Conservation (phyloP, 1,139 yeast genomes). For the Dujonia santamariae region DNA sequence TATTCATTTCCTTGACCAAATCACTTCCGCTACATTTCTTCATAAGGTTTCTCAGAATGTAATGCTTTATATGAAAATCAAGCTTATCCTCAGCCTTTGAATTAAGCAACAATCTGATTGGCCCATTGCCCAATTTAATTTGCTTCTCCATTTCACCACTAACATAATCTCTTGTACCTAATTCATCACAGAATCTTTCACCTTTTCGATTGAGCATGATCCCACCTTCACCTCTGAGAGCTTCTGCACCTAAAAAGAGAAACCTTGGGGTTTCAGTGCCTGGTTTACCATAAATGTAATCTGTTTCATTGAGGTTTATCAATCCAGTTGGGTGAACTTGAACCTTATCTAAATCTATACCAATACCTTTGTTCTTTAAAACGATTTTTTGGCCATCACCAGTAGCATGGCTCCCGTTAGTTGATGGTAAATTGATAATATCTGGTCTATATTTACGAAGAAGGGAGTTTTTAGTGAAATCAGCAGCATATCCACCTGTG, state of each 20-base stretch:
- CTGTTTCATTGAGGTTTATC: conserved; percentile 59
- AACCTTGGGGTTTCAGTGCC: conserved; percentile 42
- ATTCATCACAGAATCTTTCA: conserved; percentile 67
- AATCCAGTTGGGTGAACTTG: conserved; percentile 86
- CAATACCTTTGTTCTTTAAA: conserved; percentile 55
- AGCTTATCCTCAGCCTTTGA: conserved; percentile 42
- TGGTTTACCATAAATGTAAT: conserved; percentile 37
- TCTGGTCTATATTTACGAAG: conserved; percentile 61
- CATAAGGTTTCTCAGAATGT: conserved; percentile 64
- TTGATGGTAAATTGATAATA: conserved; percentile 60
- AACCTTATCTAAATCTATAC: conserved; percentile 72
- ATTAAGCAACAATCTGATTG: conserved; percentile 49
- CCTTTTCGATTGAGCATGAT: conserved; percentile 61
- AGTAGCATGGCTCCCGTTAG: conserved; percentile 72
- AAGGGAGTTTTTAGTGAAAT: conserved; percentile 51
- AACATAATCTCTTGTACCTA: conserved; percentile 68
- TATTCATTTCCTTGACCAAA: conserved; percentile 45
- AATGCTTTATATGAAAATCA: conserved; percentile 61
- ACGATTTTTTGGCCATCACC: conserved; percentile 74
- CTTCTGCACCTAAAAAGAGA: conserved; percentile 76
- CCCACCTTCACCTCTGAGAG: conserved; percentile 77
- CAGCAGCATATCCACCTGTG: conserved; percentile 76
- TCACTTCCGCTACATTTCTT: conserved; percentile 48
- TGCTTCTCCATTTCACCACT: conserved; percentile 57
- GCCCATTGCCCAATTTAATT: conserved; percentile 45